Percentiles rank a stretch among this genome's conserved stretches.
Evolutionary conservation across 2,329 filamentous ascomycete genomes (phyloP).

Genomic region (Aulographum hederae): DNA sequence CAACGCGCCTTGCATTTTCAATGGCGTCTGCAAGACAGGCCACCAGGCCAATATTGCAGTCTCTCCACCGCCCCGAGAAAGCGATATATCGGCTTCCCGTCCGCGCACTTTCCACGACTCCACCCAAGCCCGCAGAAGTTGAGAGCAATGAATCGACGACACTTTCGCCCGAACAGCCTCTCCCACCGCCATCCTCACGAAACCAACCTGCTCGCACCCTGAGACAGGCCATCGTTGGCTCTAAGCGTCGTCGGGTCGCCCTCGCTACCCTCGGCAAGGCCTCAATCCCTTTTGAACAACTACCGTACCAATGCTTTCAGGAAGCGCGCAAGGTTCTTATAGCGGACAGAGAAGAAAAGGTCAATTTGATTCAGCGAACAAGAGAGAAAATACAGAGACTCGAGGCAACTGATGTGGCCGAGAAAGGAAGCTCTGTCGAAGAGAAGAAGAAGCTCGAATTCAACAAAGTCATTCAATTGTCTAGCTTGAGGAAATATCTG

Average conservation of each 20-base stretch:
- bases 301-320: constrained; percentile 97
- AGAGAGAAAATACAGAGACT: constrained; percentile 50
- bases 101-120: not conserved
- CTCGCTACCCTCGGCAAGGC: not conserved
- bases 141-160: not conserved
- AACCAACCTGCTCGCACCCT: not conserved
- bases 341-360: constrained; percentile 64
- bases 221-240: not conserved
- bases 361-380: constrained; percentile 51
- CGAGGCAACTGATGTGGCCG: constrained; percentile 35
- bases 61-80: not conserved
- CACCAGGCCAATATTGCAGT: not conserved
- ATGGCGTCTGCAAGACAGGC: not conserved
- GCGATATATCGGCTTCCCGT: too few species aligned
- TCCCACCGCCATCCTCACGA: not conserved
- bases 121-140: not conserved
- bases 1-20: not conserved
- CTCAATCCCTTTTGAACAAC: constrained; percentile 65
- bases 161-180: not conserved
- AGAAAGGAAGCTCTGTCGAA: constrained; percentile 47
- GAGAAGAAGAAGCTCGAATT: constrained; percentile 33
- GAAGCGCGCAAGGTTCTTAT: constrained; percentile 73
- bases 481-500: constrained; percentile 37
- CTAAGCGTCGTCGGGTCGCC: not conserved
- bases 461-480: too few species aligned